These are phyloP conservation scores for Iris pallida DNA, from an alignment of 116 monocot species.

Conservation along the genomic window DNA sequence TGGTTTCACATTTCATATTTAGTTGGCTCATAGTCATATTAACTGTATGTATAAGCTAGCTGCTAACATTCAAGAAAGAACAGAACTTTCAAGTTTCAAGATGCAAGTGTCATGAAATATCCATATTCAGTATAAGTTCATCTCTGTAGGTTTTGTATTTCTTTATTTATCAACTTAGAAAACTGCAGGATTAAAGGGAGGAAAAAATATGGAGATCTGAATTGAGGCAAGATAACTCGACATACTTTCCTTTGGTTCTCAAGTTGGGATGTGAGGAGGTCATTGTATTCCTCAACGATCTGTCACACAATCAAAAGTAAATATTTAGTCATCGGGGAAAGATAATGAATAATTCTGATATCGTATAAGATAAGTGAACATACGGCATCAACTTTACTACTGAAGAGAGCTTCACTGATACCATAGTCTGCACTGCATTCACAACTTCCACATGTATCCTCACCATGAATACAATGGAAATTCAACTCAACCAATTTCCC, in stretches of 20 bases:
- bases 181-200: background rate
- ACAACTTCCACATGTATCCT: constrained; percentile 44
- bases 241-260: constrained; percentile 88
- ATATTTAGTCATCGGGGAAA: constrained; percentile 1
- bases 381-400: constrained; percentile 93
- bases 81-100: background rate
- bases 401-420: constrained; percentile 55
- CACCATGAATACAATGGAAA: constrained; percentile 36
- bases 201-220: background rate
- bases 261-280: constrained; percentile 78
- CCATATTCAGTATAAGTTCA: background rate
- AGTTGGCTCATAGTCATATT: background rate
- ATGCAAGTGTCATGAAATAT: background rate
- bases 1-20: background rate
- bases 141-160: too few species aligned
- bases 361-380: background rate
- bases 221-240: constrained; percentile 3
- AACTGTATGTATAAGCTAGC: background rate
- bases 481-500: constrained; percentile 87
- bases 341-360: background rate
- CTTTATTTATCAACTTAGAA: too few species aligned
- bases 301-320: constrained; percentile 21
- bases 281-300: constrained; percentile 84
- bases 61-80: background rate
- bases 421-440: constrained; percentile 47